Conservation (phyloP, 202 grass and related monocot species). For the Hordeum pubiflorum region DNA sequence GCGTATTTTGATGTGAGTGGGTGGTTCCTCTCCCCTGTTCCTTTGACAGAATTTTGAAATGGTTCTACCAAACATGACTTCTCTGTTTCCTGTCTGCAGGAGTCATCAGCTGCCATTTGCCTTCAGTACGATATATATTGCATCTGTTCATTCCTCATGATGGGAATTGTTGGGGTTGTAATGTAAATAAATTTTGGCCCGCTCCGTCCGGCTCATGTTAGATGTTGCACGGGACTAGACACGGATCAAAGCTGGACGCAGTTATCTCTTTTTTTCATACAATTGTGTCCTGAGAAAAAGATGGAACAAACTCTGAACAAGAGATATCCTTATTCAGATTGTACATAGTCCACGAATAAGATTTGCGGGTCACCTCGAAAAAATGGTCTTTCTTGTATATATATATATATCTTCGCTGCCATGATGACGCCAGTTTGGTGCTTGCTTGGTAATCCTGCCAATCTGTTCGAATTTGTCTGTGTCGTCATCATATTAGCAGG, state of each 20-base stretch:
- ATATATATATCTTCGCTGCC: slow-evolving; percentile 17
- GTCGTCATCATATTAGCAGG: background rate
- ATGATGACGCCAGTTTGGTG: background rate
- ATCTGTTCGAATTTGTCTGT: background rate
- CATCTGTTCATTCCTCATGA: slow-evolving; percentile 30
- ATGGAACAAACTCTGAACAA: slow-evolving; percentile 12
- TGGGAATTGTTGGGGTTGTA: slow-evolving; percentile 48
- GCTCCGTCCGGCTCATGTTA: slow-evolving; percentile 26
- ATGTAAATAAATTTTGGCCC: slow-evolving; percentile 81
- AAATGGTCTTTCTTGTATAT: background rate
- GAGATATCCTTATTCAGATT: slow-evolving; percentile 32
- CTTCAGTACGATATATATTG: slow-evolving; percentile 30
- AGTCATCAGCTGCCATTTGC: slow-evolving; percentile 26
- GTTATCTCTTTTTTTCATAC: slow-evolving; percentile 35
- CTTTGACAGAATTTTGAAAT: background rate
- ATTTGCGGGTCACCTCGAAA: slow-evolving; percentile 6
- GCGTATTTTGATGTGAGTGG: slow-evolving; percentile 25
- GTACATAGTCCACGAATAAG: slow-evolving; percentile 43
- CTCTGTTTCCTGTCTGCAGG: slow-evolving; percentile 29
- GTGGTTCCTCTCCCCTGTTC: background rate
- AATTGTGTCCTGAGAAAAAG: slow-evolving; percentile 52
- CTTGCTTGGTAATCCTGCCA: background rate
- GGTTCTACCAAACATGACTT: slow-evolving; percentile 2
- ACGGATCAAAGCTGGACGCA: slow-evolving; percentile 32
- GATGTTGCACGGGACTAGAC: slow-evolving; percentile 37